Base-by-base conservation (phyloP, 352 stramenopile genomes). In the Thraustochytrium sp. region DNA sequence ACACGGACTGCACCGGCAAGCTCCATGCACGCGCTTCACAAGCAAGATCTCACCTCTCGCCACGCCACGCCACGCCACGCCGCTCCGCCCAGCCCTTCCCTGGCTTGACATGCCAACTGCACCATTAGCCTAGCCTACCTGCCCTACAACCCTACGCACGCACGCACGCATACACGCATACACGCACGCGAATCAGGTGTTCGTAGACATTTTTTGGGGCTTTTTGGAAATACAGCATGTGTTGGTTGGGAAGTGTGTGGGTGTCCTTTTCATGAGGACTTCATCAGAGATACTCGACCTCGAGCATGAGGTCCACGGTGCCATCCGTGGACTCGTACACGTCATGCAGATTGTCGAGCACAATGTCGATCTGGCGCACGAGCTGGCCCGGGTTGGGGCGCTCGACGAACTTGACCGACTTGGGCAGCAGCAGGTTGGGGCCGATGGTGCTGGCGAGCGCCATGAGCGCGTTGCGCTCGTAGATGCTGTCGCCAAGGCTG, bases 391-490 rank as follows among this genome's bases (percentile, higher is more conserved):
- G 31, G 53, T 84, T 82, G 9, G 86, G 86, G 62, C 76, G 48
- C 26, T 89, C 86, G 44, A 89, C 84, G 44, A 89, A 76, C 56
- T 89, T 89, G 40, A 89, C 85, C 23, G 65, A 86, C 42, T 89
- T 89, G 13, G 78, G 77, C 34, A 88, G 38, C 2, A 77, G 38
- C 29, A 37, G 38, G 16, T 49, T 31, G 8, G 59, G 11, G 9
- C 59, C 59, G n/a, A 72, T 29, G 21, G 34, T 44, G 8, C 5
- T 29, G 18, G 56, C 82, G 54, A 85, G 77, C 2, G 40, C 37
- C 64, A 80, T 63, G 9, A 86, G 55, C 37, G 86, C 85, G 8
- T 82, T 54, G 40, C 86, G 78, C 51, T 89, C 86, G 42, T 87
- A 82, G n/a, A 88, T 42, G 34, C 48, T 82, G 49, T 89, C 86